Conservation (phyloP, 208 protist genomes). For the Herpetomonas samuelpessoai region DNA sequence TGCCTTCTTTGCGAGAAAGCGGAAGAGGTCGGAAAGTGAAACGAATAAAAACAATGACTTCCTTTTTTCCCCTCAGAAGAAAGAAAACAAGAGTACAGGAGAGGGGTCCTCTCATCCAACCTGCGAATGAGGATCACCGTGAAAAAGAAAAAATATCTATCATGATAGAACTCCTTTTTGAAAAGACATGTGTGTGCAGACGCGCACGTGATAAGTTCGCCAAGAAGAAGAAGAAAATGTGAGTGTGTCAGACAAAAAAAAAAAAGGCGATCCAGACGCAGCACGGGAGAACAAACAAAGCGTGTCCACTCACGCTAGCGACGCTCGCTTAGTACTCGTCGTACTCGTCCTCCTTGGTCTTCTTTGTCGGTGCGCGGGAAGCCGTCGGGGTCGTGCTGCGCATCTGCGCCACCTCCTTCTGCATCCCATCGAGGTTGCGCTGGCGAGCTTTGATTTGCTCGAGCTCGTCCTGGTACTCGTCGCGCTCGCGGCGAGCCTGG, state of each 20-base stretch:
- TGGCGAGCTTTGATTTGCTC: conserved; percentile 17
- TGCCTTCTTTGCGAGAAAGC: not conserved
- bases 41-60: too few species aligned
- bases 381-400: not conserved
- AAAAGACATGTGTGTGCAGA: too few species aligned
- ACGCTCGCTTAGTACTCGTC: conserved; percentile 4
- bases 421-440: not conserved
- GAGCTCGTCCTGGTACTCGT: conserved; percentile 37
- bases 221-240: too few species aligned
- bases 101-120: not conserved
- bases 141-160: conserved; percentile 19
- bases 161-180: too few species aligned
- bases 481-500: conserved; percentile 48
- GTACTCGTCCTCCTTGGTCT: conserved; percentile 3
- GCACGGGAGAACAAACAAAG: not conserved
- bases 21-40: not conserved
- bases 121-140: not conserved
- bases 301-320: too few species aligned
- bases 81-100: conserved; percentile 8
- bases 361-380: not conserved
- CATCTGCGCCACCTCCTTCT: conserved; percentile 2
- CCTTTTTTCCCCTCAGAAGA: not conserved
- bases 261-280: too few species aligned
- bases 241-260: too few species aligned
- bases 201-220: too few species aligned